phyloP scores from a whole-genome alignment of 2,329 filamentous ascomycete genomes.

The Neophaeococcomyces aloes region DNA sequence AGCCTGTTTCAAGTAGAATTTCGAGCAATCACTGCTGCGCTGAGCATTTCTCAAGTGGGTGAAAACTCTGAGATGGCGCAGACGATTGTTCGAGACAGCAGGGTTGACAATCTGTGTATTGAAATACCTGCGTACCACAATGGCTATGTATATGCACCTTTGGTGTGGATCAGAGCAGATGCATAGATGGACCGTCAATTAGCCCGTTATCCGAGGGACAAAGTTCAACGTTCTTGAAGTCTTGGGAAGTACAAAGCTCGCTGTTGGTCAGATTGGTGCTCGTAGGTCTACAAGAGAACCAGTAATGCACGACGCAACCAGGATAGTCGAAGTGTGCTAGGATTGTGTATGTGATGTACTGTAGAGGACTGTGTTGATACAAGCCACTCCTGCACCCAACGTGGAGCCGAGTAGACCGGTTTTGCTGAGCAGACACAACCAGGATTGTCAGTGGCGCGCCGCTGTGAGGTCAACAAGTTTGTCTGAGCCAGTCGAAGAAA shows the following conservation, averaged over 20 bases:
- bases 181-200: not conserved
- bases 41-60: not conserved
- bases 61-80: not conserved
- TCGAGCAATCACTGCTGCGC: not conserved
- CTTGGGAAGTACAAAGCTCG: not conserved
- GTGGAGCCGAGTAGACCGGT: too few species aligned
- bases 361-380: not conserved
- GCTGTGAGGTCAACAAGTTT: too few species aligned
- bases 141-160: too few species aligned
- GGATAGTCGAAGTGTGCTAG: not conserved
- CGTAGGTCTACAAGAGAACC: not conserved
- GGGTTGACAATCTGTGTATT: not conserved
- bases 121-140: too few species aligned
- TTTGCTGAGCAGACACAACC: too few species aligned
- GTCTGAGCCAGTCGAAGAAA: too few species aligned
- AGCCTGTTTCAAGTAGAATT: not conserved
- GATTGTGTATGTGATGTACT: constrained; percentile 1
- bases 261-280: not conserved
- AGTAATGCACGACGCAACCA: not conserved
- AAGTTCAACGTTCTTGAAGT: not conserved
- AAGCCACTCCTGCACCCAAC: too few species aligned
- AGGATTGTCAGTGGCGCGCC: too few species aligned
- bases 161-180: not conserved
- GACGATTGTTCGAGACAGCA: not conserved
- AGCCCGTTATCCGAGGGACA: not conserved